A percentile compares a stretch with the other conserved stretches of the same genome.
Evolutionary conservation across 164 flowering plant species (phyloP).

Genomic region (Vitis labrusca): DNA sequence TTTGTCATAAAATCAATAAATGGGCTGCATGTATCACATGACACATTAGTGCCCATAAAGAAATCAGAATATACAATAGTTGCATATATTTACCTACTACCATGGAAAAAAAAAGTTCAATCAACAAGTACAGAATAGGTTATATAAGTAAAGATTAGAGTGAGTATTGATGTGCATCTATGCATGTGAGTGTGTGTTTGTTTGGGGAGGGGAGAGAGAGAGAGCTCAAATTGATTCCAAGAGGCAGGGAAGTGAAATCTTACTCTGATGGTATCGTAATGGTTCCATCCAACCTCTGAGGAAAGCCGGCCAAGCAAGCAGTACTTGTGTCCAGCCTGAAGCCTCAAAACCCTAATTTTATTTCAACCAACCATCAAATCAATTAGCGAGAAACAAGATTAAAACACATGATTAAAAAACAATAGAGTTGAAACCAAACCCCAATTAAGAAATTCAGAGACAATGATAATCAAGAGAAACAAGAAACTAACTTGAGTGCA

Average conservation of each 20-base stretch:
- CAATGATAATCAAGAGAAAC: background rate
- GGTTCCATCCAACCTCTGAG: slow-evolving; percentile 89
- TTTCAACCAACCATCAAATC: background rate
- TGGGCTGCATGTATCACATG: too few relatives aligned
- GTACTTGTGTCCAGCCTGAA: slow-evolving; percentile 88
- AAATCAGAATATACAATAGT: too few relatives aligned
- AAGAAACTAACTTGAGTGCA: slow-evolving; percentile 72
- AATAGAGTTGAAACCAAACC: background rate
- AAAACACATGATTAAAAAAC: background rate
- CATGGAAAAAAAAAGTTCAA: too few relatives aligned
- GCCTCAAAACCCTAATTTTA: slow-evolving; percentile 77
- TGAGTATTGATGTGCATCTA: too few relatives aligned
- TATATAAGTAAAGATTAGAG: too few relatives aligned
- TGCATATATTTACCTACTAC: too few relatives aligned
- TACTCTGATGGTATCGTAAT: slow-evolving; percentile 77
- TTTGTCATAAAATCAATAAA: too few relatives aligned
- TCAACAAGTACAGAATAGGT: too few relatives aligned
- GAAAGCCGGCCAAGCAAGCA: slow-evolving; percentile 78
- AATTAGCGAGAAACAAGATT: background rate
- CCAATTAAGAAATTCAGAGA: background rate
- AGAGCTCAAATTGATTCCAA: background rate
- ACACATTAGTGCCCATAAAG: too few relatives aligned
- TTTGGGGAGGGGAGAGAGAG: too few relatives aligned
- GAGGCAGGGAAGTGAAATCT: slow-evolving; percentile 6
- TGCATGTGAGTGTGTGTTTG: too few relatives aligned